Evolutionary conservation across 2,329 filamentous ascomycete genomes (phyloP).

Genomic region (Diplodia corticola): DNA sequence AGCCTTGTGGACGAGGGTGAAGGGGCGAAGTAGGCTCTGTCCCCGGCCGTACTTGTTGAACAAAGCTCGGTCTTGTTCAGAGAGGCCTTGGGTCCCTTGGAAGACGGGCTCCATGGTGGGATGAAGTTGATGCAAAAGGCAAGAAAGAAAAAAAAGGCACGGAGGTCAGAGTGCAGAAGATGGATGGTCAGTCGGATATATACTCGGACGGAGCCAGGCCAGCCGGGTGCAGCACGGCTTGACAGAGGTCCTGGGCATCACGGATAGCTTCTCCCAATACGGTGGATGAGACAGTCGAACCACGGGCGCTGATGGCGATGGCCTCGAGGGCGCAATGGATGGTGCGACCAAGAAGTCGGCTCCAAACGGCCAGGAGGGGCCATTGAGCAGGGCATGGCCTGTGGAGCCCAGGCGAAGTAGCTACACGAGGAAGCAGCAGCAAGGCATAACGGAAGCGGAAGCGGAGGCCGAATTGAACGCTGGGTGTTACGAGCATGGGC

Average conservation of each 20-base stretch:
- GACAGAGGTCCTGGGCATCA: background rate
- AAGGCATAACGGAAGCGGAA: background rate
- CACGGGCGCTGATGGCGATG: background rate
- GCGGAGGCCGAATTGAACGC: background rate
- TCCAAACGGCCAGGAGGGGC: constrained; percentile 2
- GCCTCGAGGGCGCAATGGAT: background rate
- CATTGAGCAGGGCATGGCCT: background rate
- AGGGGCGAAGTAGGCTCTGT: background rate
- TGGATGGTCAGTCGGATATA: background rate
- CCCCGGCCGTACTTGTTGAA: background rate
- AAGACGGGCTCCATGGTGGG: constrained; percentile 5
- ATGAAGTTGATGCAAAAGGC: background rate
- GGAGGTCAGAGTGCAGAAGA: background rate
- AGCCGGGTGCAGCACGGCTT: background rate
- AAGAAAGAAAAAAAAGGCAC: background rate
- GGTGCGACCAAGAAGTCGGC: background rate
- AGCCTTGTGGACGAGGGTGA: constrained; percentile 8
- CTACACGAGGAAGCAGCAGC: too few species aligned
- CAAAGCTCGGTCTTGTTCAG: background rate
- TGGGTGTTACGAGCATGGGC: background rate
- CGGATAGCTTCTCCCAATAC: background rate
- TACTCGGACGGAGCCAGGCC: background rate
- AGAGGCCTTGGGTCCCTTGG: background rate
- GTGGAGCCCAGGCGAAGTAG: too few species aligned
- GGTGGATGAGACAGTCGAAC: background rate